Evolutionary conservation across 768 basidiomycete genomes (phyloP).

Genomic region (Suillus lakei): DNA sequence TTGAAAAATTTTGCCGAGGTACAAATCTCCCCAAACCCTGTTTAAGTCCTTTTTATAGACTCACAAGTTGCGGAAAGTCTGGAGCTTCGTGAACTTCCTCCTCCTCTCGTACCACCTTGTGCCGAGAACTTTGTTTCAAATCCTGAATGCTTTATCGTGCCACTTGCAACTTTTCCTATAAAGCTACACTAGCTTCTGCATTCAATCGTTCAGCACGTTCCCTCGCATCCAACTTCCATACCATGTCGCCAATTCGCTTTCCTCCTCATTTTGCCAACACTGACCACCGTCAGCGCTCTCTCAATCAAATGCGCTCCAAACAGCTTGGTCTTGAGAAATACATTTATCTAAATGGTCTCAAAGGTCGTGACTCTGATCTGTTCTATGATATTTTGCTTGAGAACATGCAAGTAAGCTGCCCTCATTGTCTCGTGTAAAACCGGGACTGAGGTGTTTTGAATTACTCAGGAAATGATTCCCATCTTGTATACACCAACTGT

Average conservation of each 20-base stretch:
- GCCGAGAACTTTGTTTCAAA: conserved; percentile 1
- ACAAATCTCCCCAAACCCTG: neutral
- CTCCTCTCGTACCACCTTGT: conserved; percentile 8
- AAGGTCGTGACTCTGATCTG: conserved; percentile 62
- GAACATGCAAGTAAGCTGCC: conserved; percentile 57
- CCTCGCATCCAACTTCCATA: conserved; percentile 18
- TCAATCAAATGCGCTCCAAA: conserved; percentile 63
- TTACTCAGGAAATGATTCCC: conserved; percentile 57
- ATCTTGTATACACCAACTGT: conserved; percentile 81
- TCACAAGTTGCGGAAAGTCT: neutral
- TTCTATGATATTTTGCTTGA: conserved; percentile 68
- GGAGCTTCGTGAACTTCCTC: neutral
- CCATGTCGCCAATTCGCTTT: conserved; percentile 37
- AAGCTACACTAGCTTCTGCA: conserved; percentile 12
- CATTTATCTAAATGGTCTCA: conserved; percentile 69
- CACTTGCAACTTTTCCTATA: conserved; percentile 12
- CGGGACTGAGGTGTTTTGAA: conserved; percentile 10
- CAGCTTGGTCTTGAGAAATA: conserved; percentile 64
- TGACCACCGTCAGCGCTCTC: conserved; percentile 60
- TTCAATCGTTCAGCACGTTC: conserved; percentile 19
- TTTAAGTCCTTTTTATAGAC: conserved; percentile 1
- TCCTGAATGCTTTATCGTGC: conserved; percentile 7
- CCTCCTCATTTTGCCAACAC: conserved; percentile 56
- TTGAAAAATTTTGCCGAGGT: conserved; percentile 3
- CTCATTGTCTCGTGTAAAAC: neutral